Conservation (phyloP, 148 eudicot genomes). For the Amaranthus cruentus region DNA sequence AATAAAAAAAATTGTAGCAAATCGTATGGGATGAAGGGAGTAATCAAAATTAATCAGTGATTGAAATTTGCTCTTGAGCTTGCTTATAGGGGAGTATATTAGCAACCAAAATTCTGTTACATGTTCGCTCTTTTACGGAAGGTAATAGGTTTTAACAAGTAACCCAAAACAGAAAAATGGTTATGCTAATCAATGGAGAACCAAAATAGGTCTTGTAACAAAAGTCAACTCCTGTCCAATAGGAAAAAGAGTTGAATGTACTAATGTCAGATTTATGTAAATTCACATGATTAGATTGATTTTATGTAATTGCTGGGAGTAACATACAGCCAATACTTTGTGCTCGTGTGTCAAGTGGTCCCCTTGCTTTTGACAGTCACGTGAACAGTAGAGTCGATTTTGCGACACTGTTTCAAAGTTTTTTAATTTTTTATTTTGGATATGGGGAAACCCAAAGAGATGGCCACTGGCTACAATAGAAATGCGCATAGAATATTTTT, state of each 20-base stretch:
- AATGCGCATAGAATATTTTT: no score
- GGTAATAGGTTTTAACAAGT: not conserved
- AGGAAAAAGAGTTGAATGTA: not conserved
- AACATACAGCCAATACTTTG: not conserved
- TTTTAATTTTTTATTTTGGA: no score
- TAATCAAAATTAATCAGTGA: no score
- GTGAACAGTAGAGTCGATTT: not conserved
- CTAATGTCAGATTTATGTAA: not conserved
- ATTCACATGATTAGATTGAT: not conserved
- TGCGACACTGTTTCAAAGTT: no score
- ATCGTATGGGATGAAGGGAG: no score
- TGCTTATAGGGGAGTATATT: no score
- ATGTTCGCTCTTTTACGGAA: not conserved
- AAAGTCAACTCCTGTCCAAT: constrained; percentile 15
- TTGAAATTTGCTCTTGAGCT: no score
- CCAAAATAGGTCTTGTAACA: not conserved
- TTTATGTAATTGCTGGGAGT: not conserved
- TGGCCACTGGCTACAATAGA: no score
- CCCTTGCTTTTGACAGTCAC: not conserved
- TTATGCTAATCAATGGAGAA: not conserved
- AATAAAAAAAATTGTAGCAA: no score
- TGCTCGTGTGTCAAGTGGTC: constrained; percentile 6
- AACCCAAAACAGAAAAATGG: not conserved
- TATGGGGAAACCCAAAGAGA: no score
- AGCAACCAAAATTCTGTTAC: no score